phyloP scores from a whole-genome alignment of 1,284 basidiomycete genomes.

The Takashimella koratensis region DNA sequence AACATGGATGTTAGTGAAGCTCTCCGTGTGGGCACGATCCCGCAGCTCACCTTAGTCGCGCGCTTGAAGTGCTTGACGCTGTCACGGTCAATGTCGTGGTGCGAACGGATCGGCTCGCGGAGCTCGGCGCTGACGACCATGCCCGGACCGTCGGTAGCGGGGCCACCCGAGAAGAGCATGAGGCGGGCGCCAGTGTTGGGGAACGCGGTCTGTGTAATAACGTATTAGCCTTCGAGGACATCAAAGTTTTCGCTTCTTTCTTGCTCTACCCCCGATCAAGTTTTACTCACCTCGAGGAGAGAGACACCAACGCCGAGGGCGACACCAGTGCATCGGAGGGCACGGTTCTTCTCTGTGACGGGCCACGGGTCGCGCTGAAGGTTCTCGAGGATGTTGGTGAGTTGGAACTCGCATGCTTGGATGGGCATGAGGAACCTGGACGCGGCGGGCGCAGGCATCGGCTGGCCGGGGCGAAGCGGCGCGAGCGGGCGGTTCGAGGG shows the following conservation, averaged over 20 bases:
- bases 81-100: constrained; percentile 98
- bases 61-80: constrained; percentile 97
- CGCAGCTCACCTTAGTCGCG: constrained; percentile 71
- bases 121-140: constrained; percentile 95
- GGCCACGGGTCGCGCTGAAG: constrained; percentile 95
- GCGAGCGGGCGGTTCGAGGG: constrained; percentile 52
- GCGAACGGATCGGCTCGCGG: constrained; percentile 95
- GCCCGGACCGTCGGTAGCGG: constrained; percentile 95
- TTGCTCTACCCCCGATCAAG: too few relatives aligned
- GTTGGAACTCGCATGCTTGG: constrained; percentile 91
- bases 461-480: constrained; percentile 68
- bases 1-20: not conserved
- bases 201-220: constrained; percentile 66
- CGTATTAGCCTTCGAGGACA: too few relatives aligned
- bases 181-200: constrained; percentile 94
- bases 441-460: constrained; percentile 72
- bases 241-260: too few relatives aligned
- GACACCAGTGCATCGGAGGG: constrained; percentile 93
- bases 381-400: constrained; percentile 88
- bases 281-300: constrained; percentile 69
- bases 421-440: constrained; percentile 91
- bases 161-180: constrained; percentile 95
- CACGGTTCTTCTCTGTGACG: constrained; percentile 89
- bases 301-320: constrained; percentile 92
- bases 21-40: not conserved